Conservation (phyloP, 345 rosid species). For the Arabidopsis thaliana region TAIR10.1 NC_003074.8:7537501-7538000, state of each 20-base stretch:
- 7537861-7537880: conserved; percentile 2
- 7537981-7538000: neutral
- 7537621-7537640: conserved; percentile 22
- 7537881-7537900: neutral
- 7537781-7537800: conserved; percentile 27
- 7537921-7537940: neutral
- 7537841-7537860: conserved; percentile 23
- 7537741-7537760: conserved; percentile 17
- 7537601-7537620: conserved; percentile 12
- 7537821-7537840: conserved; percentile 28
- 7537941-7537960: conserved; percentile 2
- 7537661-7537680: conserved; percentile 17
- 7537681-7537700: conserved; percentile 6
- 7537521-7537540: conserved; percentile 37
- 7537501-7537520: conserved; percentile 32
- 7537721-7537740: conserved; percentile 34
- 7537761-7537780: conserved; percentile 36
- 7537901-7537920: conserved; percentile 14
- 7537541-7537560: conserved; percentile 12
- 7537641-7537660: conserved; percentile 1
- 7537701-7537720: conserved; percentile 26
- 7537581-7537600: conserved; percentile 25
- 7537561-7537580: conserved; percentile 32
- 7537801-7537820: conserved; percentile 34
- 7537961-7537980: neutral